These are phyloP conservation scores for Rhizophora mangle DNA, from an alignment of 345 rosid species.

Conservation along the genomic window DNA sequence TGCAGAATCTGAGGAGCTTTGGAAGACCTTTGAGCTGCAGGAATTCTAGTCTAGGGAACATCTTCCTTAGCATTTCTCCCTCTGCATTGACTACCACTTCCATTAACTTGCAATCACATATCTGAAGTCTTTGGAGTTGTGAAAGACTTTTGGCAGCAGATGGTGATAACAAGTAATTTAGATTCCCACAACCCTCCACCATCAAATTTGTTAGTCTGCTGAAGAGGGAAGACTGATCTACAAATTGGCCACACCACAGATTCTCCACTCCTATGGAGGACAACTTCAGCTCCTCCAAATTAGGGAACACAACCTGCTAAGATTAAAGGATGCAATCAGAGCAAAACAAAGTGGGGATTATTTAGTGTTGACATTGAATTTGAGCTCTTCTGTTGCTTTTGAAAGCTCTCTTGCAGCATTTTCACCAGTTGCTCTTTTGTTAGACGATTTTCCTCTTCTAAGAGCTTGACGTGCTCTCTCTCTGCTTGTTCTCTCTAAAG, in stretches of 20 bases:
- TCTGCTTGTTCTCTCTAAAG: too few relatives aligned
- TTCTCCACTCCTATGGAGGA: neutral
- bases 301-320: constrained; percentile 11
- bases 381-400: too few relatives aligned
- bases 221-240: neutral
- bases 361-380: too few relatives aligned
- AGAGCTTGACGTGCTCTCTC: too few relatives aligned
- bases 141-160: constrained; percentile 1
- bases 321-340: too few relatives aligned
- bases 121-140: neutral
- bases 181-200: constrained; percentile 2
- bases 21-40: constrained; percentile 4
- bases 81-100: neutral
- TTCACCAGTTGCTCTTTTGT: too few relatives aligned
- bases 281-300: constrained; percentile 2
- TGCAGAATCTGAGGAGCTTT: constrained; percentile 2
- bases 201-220: neutral
- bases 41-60: constrained; percentile 5
- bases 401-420: too few relatives aligned
- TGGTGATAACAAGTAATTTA: constrained; percentile 11
- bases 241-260: constrained; percentile 8
- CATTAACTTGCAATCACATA: neutral
- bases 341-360: too few relatives aligned
- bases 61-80: neutral
- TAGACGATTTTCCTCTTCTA: too few relatives aligned